Base-by-base conservation (phyloP, 768 basidiomycete genomes). In the Trametes villosa region DNA sequence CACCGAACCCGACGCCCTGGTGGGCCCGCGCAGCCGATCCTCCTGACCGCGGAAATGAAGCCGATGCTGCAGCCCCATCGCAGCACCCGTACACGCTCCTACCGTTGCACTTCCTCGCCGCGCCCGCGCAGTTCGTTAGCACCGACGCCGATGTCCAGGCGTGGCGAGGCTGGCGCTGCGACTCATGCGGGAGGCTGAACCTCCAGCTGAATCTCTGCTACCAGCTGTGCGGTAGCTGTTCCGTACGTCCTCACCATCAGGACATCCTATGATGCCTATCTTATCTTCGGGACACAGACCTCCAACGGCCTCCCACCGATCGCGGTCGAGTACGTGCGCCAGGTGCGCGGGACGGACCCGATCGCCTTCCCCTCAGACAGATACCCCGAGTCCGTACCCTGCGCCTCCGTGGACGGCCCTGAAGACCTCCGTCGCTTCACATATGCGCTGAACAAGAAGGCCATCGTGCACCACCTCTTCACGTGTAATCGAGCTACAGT, bases 291-390 rank as follows among this genome's bases (percentile, higher is more conserved):
- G 27, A 29, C 17, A 2, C 41, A 62, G 57, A 47, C 20, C 4
- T 26, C 47, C 20, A 65, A 60, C 20, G 40, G 60, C n/a, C 34
- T 65, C 15, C 49, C 49, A 4, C 57, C 65, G 1, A 47, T 65
- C 29, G n/a, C 40, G 1, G 60, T 53, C 26, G 60, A 62, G 26
- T 58, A 59, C 26, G 60, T 62, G 8, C 65, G 65, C 11, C 41
- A 53, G 22, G 36, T 40, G 13, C 53, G 56, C 11, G 36, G 42
- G 8, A 62, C 53, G 20, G 60, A 59, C 12, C 60, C 65, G 2
- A 38, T 50, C 7, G 33, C 57, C 18, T 53, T 53, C 40, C 65
- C 65, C 4, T 62, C 53, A 54, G 65, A 65, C 46, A 54, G 57
- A 38, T 42, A 62, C 53, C 7, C 34, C 24, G 30, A 27, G 5